Conservation (phyloP, 305 asterid genomes). For the Fraxinus greggii region DNA sequence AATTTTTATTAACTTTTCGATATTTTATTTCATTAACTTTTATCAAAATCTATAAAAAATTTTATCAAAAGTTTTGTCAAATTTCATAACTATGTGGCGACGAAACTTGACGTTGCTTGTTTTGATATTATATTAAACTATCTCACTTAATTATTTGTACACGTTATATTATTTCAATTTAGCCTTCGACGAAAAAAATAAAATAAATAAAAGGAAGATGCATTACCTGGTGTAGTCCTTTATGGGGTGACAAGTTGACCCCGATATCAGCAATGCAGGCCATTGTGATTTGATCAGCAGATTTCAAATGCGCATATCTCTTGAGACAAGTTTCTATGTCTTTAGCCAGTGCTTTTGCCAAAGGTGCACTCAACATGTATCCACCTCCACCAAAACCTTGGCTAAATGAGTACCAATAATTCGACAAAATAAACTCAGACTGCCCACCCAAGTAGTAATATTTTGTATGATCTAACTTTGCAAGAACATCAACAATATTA, state of each 20-base stretch:
- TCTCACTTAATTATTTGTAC: neutral
- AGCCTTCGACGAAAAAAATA: neutral
- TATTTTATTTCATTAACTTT: too few species aligned
- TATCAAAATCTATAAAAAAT: too few species aligned
- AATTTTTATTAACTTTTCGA: too few species aligned
- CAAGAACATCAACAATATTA: conserved; percentile 35
- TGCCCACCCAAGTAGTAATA: conserved; percentile 35
- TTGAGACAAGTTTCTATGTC: conserved; percentile 26
- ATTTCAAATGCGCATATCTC: conserved; percentile 26
- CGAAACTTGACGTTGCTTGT: neutral
- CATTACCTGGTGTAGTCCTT: conserved; percentile 36
- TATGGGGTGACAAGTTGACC: conserved; percentile 27
- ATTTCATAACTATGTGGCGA: neutral
- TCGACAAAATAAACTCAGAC: conserved; percentile 28
- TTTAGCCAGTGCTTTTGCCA: conserved; percentile 32
- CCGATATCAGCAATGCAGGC: conserved; percentile 37
- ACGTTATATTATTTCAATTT: neutral
- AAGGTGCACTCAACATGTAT: conserved; percentile 28
- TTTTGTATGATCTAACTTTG: conserved; percentile 30
- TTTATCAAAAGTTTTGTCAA: too few species aligned
- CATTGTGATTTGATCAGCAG: conserved; percentile 33
- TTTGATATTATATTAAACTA: too few species aligned
- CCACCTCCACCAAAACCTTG: conserved; percentile 43
- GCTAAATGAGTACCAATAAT: conserved; percentile 27
- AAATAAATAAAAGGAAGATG: neutral